Evolutionary conservation across 1,284 basidiomycete species (phyloP).

Genomic region (Agaricales sp.): DNA sequence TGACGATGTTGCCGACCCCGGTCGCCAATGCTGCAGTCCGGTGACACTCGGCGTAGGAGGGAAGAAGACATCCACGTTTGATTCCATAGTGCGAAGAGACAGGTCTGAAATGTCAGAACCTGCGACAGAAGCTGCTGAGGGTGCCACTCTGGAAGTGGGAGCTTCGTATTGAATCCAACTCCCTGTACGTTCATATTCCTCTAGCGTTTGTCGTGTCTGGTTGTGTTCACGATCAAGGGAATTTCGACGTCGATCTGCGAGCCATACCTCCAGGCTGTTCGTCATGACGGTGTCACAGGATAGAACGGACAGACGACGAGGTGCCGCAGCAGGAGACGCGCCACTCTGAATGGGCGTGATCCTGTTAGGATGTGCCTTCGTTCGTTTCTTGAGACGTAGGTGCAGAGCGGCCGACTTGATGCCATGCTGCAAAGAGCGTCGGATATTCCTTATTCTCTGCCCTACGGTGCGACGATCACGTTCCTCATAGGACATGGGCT

Average conservation of each 20-base stretch:
- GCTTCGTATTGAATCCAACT: constrained; percentile 31
- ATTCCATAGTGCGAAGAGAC: constrained; percentile 9
- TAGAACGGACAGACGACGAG: constrained; percentile 7
- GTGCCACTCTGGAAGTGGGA: constrained; percentile 11
- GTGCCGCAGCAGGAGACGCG: not conserved
- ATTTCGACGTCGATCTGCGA: constrained; percentile 20
- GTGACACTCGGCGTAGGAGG: not conserved
- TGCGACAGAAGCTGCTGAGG: constrained; percentile 19
- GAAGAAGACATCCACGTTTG: not conserved
- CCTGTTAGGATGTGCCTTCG: no score
- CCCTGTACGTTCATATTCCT: constrained; percentile 34
- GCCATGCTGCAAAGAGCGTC: constrained; percentile 12
- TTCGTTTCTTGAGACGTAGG: not conserved
- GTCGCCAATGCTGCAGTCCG: not conserved
- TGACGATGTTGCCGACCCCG: no score
- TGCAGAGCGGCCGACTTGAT: not conserved
- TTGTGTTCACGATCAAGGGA: constrained; percentile 2
- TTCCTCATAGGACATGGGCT: constrained; percentile 18
- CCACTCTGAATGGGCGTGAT: not conserved
- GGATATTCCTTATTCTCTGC: constrained; percentile 19
- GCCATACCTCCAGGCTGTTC: constrained; percentile 27
- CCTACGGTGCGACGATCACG: constrained; percentile 11
- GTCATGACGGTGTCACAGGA: constrained; percentile 24
- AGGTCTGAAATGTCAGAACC: constrained; percentile 17
- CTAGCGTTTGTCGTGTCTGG: constrained; percentile 19